These are phyloP conservation scores for Alnus glutinosa DNA, from an alignment of 306 rosid species.

Conservation along the genomic window DNA sequence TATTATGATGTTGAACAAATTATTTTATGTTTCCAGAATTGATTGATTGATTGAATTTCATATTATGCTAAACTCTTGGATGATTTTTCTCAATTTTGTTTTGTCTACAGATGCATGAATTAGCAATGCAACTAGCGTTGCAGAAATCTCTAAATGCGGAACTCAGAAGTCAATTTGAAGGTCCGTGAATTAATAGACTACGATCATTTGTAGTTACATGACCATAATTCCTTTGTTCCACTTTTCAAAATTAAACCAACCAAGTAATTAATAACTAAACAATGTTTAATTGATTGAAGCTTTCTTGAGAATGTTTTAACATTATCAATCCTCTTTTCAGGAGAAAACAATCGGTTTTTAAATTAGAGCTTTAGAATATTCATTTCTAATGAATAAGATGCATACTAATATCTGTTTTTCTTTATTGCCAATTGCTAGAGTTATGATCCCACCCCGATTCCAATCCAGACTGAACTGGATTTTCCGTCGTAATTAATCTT, in stretches of 20 bases:
- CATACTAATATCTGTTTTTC: too few relatives aligned
- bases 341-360: too few relatives aligned
- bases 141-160: constrained; percentile 81
- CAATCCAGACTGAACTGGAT: too few relatives aligned
- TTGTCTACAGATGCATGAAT: constrained; percentile 75
- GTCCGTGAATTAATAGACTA: constrained; percentile 36
- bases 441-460: too few relatives aligned
- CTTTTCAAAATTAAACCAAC: background rate
- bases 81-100: background rate
- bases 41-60: constrained; percentile 6
- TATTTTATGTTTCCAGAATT: background rate
- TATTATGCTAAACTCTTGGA: constrained; percentile 11
- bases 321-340: background rate
- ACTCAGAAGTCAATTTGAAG: constrained; percentile 82
- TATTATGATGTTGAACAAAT: background rate
- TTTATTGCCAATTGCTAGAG: too few relatives aligned
- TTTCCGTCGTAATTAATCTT: too few relatives aligned
- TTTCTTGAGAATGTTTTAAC: background rate
- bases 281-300: background rate
- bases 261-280: background rate
- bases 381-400: too few relatives aligned
- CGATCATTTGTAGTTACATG: background rate
- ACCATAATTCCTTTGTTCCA: background rate
- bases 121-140: constrained; percentile 75
- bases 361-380: too few relatives aligned